phyloP scores from a whole-genome alignment of 345 rosid genomes.

The Brassica incana region DNA sequence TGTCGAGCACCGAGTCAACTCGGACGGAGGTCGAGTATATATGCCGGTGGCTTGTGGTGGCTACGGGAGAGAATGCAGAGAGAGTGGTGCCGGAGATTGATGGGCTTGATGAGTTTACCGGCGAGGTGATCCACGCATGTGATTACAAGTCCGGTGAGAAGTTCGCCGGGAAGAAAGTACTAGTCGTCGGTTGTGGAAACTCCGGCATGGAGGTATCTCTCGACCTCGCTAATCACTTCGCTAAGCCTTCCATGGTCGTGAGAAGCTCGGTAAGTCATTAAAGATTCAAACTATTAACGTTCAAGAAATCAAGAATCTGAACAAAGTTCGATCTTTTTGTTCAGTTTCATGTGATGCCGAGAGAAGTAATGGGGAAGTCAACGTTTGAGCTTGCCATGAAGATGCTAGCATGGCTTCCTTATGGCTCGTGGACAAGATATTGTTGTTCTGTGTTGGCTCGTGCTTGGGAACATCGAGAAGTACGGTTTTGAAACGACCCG shows the following conservation, averaged over 20 bases:
- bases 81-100: background rate
- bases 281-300: background rate
- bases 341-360: slow-evolving; percentile 10
- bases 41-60: background rate
- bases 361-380: background rate
- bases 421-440: background rate
- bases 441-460: background rate
- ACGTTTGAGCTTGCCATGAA: background rate
- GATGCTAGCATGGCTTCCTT: background rate
- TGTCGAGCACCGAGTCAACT: slow-evolving; percentile 42
- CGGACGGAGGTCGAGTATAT: slow-evolving; percentile 14
- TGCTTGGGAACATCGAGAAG: background rate
- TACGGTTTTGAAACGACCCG: background rate
- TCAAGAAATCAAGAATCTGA: background rate
- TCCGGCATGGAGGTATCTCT: slow-evolving; percentile 1
- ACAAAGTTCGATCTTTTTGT: background rate
- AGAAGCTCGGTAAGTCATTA: slow-evolving; percentile 35
- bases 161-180: background rate
- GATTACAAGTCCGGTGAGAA: slow-evolving; percentile 2
- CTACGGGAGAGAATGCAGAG: background rate
- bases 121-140: background rate
- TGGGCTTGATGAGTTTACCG: background rate
- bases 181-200: slow-evolving; percentile 5
- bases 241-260: background rate
- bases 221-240: background rate